Evolutionary conservation across 352 stramenopile genomes (phyloP).

Genomic region (Salisapilia sapeloensis): DNA sequence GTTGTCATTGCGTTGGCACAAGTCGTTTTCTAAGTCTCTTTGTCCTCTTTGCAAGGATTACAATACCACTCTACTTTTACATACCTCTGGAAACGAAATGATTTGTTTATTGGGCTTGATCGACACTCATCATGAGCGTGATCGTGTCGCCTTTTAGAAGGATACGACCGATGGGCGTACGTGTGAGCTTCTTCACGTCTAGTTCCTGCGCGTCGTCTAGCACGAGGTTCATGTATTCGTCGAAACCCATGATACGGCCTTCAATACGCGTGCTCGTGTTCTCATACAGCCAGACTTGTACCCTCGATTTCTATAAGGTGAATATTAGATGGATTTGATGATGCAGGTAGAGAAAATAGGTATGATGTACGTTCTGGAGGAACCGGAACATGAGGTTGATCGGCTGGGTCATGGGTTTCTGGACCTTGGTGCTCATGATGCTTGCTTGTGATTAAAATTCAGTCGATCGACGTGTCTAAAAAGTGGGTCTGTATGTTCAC

Average conservation of each 20-base stretch:
- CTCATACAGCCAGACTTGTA: conserved; percentile 99
- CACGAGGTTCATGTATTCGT: conserved; percentile 99
- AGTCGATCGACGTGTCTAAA: no score
- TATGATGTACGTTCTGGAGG: conserved; percentile 85
- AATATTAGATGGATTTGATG: neutral
- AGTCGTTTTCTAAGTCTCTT: conserved; percentile 15
- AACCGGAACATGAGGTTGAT: conserved; percentile 99
- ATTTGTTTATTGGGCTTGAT: no score
- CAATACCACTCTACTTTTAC: no score
- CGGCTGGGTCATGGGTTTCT: conserved; percentile 98
- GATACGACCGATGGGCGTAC: conserved; percentile 91
- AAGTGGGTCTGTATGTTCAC: no score
- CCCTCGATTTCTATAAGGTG: conserved; percentile 80
- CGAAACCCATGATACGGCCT: conserved; percentile 97
- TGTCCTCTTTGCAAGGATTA: no score
- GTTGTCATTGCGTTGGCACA: conserved; percentile 14
- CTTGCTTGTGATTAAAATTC: no score
- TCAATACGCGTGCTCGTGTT: conserved; percentile 97
- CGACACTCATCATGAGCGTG: conserved; percentile 93
- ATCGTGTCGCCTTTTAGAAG: conserved; percentile 99
- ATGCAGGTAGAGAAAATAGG: neutral
- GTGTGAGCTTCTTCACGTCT: conserved; percentile 89
- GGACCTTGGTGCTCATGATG: conserved; percentile 87
- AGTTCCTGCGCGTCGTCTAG: conserved; percentile 97
- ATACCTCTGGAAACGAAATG: no score